Evolutionary conservation across 75 land plant species (phyloP).

Genomic region (Cunninghamia lanceolata): DNA sequence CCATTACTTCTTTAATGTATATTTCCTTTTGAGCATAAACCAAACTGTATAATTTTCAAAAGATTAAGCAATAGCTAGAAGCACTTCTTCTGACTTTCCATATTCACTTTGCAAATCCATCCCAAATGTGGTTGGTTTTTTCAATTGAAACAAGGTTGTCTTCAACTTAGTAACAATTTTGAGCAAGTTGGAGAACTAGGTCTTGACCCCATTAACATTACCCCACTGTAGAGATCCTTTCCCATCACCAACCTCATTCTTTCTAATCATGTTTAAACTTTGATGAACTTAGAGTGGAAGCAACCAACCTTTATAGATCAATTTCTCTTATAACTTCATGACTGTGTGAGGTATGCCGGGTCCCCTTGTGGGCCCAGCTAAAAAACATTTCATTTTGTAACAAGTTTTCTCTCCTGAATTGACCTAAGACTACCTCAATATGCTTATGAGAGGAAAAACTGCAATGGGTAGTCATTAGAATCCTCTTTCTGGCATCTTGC

Average conservation of each 20-base stretch:
- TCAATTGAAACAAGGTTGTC: constrained; percentile 34
- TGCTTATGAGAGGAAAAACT: too few relatives aligned
- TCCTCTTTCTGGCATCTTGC: too few relatives aligned
- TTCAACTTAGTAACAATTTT: constrained; percentile 49
- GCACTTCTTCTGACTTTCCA: constrained; percentile 67
- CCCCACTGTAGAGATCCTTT: not conserved
- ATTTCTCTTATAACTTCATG: too few relatives aligned
- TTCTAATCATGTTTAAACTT: not conserved
- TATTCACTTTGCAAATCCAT: not conserved
- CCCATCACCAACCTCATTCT: not conserved
- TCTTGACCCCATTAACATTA: constrained; percentile 2
- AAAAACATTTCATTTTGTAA: too few relatives aligned
- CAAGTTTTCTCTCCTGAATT: too few relatives aligned
- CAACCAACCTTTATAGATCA: constrained; percentile 43
- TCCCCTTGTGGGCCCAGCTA: too few relatives aligned
- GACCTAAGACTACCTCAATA: too few relatives aligned
- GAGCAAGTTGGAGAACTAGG: constrained; percentile 26
- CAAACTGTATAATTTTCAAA: constrained; percentile 81
- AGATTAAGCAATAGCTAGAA: constrained; percentile 59
- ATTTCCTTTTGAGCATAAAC: constrained; percentile 90
- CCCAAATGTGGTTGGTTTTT: constrained; percentile 22
- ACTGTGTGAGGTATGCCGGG: too few relatives aligned
- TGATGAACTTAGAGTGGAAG: constrained; percentile 25
- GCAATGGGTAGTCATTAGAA: too few relatives aligned
- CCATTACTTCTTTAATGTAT: constrained; percentile 84